Evolutionary conservation across 2,329 filamentous ascomycete species (phyloP).

Genomic region (Apiospora hydei): DNA sequence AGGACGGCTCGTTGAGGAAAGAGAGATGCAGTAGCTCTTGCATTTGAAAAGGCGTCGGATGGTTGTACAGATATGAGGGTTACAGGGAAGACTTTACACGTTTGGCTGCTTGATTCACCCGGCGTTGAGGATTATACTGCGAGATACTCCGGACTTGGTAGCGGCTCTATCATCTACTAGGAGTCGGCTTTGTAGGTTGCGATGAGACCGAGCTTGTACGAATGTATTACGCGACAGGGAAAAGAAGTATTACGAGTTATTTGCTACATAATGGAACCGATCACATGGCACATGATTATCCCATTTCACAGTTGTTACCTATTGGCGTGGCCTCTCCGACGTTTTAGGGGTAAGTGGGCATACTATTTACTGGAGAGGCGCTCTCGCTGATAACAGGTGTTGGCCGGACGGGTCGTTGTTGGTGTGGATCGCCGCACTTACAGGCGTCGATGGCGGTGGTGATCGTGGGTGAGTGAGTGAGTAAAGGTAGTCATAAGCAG

Average conservation of each 20-base stretch:
- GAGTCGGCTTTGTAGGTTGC: background rate
- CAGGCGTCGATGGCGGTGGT: background rate
- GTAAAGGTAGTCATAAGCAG: background rate
- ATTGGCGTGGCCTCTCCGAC: background rate
- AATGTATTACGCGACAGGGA: background rate
- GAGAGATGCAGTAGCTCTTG: conserved; percentile 45
- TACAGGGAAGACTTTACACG: background rate
- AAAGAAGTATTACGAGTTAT: background rate
- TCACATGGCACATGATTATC: background rate
- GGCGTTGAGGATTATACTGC: background rate
- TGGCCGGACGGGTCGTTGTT: background rate
- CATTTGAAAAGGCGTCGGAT: conserved; percentile 1
- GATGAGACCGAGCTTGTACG: background rate
- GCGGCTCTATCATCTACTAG: background rate
- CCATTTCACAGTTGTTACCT: background rate
- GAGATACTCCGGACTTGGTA: background rate
- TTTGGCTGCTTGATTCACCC: background rate
- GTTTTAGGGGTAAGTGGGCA: background rate
- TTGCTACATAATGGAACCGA: background rate
- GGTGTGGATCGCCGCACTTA: background rate
- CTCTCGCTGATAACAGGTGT: background rate
- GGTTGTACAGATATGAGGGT: background rate
- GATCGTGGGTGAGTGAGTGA: background rate
- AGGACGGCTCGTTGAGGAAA: conserved; percentile 75
- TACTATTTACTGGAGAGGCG: background rate